Percentiles rank a stretch among this genome's conserved stretches.
phyloP scores from a whole-genome alignment of 192 early-diverging fungal genomes.

The Funneliformis geosporum region DNA sequence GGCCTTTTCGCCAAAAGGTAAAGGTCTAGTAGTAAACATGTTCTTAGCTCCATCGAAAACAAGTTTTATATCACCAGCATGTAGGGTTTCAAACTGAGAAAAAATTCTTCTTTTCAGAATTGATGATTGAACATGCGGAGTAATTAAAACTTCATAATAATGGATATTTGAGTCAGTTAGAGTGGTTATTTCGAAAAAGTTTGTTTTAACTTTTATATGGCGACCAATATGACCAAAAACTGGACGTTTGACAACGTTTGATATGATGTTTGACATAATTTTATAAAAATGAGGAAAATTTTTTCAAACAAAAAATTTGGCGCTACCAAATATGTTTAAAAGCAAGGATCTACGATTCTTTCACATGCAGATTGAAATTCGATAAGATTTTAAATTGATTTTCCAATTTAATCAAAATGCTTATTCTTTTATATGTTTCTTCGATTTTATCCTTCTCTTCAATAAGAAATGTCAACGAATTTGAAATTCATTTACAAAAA shows the following conservation, averaged over 20 bases:
- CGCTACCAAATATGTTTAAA: too few relatives aligned
- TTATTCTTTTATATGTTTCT: too few relatives aligned
- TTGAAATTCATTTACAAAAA: too few relatives aligned
- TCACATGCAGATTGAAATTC: too few relatives aligned
- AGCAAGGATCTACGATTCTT: too few relatives aligned
- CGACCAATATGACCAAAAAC: conserved; percentile 49
- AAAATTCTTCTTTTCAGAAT: conserved; percentile 71
- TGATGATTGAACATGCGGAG: conserved; percentile 79
- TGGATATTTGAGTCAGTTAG: conserved; percentile 66
- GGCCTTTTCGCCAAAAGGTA: conserved; percentile 57
- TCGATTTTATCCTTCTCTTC: too few relatives aligned
- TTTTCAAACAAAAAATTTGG: too few relatives aligned
- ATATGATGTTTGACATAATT: too few relatives aligned
- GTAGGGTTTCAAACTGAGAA: conserved; percentile 56
- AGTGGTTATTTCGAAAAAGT: conserved; percentile 76
- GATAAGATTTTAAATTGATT: too few relatives aligned
- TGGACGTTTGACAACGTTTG: conserved; percentile 46
- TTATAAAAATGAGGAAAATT: too few relatives aligned
- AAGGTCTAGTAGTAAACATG: conserved; percentile 60
- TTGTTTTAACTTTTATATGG: conserved; percentile 52
- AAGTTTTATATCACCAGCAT: conserved; percentile 55
- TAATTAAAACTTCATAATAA: conserved; percentile 85
- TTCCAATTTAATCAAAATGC: too few relatives aligned
- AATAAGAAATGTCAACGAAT: too few relatives aligned
- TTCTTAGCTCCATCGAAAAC: conserved; percentile 67